Conservation (phyloP, 768 basidiomycete genomes). For the Cystobasidium ongulense region DNA sequence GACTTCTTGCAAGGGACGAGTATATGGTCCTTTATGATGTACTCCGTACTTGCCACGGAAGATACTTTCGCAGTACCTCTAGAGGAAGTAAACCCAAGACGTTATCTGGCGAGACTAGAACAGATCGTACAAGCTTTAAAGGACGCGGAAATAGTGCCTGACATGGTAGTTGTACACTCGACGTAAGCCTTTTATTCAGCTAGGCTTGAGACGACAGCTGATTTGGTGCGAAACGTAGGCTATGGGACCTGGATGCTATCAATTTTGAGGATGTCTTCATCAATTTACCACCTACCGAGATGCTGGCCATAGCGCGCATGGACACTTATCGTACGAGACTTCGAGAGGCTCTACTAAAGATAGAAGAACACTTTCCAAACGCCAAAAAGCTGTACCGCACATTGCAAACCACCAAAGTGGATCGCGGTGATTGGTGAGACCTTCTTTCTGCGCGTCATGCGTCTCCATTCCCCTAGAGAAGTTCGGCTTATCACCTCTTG, state of each 20-base stretch:
- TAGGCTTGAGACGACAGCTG: neutral
- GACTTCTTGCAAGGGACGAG: neutral
- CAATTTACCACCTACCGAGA: neutral
- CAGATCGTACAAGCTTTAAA: neutral
- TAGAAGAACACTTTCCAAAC: neutral
- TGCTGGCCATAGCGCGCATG: neutral
- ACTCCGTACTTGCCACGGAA: neutral
- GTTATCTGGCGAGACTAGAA: neutral
- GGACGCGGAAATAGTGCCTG: neutral
- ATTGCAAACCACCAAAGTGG: neutral
- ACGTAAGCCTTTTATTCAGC: neutral
- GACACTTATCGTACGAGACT: neutral
- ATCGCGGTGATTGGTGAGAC: neutral
- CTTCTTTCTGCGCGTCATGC: neutral
- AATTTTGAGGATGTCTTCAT: neutral
- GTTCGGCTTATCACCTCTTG: neutral
- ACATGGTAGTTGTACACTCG: neutral
- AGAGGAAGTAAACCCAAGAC: neutral
- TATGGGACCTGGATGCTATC: slow-evolving; percentile 3
- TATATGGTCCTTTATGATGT: neutral
- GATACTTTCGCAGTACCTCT: neutral
- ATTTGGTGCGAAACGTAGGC: neutral
- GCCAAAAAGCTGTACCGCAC: slow-evolving; percentile 1
- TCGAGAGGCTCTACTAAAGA: neutral
- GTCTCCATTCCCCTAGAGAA: neutral